Percentiles rank a stretch among this genome's conserved stretches.
phyloP scores from a whole-genome alignment of 2,329 filamentous ascomycete species.

The Rhytidhysteron rufulum region DNA sequence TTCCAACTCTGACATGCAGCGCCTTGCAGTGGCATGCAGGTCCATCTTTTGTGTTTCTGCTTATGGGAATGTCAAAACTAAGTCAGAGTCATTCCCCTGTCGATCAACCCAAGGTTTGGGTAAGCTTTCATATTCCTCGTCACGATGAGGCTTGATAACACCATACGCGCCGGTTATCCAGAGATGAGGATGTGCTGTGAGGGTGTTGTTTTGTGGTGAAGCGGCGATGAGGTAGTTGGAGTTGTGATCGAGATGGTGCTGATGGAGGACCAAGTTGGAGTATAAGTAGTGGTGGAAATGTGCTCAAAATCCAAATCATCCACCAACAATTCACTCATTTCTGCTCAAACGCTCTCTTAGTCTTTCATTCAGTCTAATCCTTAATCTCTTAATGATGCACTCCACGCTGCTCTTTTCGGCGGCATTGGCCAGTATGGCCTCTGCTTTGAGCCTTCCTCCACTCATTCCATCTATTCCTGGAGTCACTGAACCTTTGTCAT shows the following conservation, averaged over 20 bases:
- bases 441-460: conserved; percentile 45
- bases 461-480: conserved; percentile 58
- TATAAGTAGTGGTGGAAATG: conserved; percentile 19
- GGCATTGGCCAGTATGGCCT: conserved; percentile 14
- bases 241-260: too few relatives aligned
- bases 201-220: background rate
- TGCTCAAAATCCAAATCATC: background rate
- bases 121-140: conserved; percentile 17
- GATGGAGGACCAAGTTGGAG: background rate
- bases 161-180: conserved; percentile 11
- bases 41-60: too few relatives aligned
- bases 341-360: conserved; percentile 21
- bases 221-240: background rate
- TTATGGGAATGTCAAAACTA: too few relatives aligned
- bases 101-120: background rate
- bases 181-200: conserved; percentile 15
- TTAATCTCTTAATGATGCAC: conserved; percentile 14
- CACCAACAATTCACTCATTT: conserved; percentile 19
- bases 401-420: conserved; percentile 17
- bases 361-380: conserved; percentile 9
- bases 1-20: too few relatives aligned
- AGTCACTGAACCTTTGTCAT: conserved; percentile 54
- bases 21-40: too few relatives aligned
- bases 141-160: conserved; percentile 15
- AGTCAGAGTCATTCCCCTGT: too few relatives aligned